Percentiles rank a stretch among this genome's conserved stretches.
Evolutionary conservation across 306 rosid genomes (phyloP).

Genomic region (Hippophae tibetana): DNA sequence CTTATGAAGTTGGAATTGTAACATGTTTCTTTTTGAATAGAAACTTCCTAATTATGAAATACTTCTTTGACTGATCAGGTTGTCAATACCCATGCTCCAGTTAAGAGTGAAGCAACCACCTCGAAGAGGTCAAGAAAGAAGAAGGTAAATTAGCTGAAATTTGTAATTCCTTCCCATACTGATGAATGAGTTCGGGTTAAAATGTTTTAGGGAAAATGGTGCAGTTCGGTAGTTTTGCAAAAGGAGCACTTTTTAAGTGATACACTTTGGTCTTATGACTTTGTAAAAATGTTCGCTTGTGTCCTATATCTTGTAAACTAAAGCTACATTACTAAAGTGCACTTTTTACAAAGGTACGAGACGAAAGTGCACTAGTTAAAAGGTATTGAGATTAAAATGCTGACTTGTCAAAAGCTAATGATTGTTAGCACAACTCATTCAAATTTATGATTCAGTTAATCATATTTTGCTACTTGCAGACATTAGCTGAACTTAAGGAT

Average conservation of each 20-base stretch:
- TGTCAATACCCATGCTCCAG: conserved; percentile 31
- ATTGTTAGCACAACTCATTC: too few relatives aligned
- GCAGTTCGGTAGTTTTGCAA: background rate
- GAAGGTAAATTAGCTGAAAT: conserved; percentile 35
- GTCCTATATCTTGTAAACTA: too few relatives aligned
- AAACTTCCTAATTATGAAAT: background rate
- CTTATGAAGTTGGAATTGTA: too few relatives aligned
- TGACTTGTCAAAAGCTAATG: too few relatives aligned
- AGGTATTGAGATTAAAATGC: too few relatives aligned
- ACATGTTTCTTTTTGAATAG: too few relatives aligned
- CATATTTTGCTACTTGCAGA: conserved; percentile 37
- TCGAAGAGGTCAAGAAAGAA: conserved; percentile 52
- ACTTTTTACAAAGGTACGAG: too few relatives aligned
- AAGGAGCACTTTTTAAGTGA: too few relatives aligned
- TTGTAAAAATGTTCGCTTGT: too few relatives aligned
- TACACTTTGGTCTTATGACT: too few relatives aligned
- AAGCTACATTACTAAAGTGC: too few relatives aligned
- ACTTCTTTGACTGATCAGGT: conserved; percentile 1
- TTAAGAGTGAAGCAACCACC: conserved; percentile 26
- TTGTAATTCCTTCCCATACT: background rate
- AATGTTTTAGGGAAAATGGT: background rate
- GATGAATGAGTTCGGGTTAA: background rate
- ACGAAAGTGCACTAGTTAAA: too few relatives aligned
- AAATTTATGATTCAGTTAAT: background rate
- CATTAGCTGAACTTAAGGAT: conserved; percentile 69